Evolutionary conservation across 148 eudicot genomes (phyloP), one percentile per base, ranked within the genome.

Genomic region (Talinum fruticosum): DNA sequence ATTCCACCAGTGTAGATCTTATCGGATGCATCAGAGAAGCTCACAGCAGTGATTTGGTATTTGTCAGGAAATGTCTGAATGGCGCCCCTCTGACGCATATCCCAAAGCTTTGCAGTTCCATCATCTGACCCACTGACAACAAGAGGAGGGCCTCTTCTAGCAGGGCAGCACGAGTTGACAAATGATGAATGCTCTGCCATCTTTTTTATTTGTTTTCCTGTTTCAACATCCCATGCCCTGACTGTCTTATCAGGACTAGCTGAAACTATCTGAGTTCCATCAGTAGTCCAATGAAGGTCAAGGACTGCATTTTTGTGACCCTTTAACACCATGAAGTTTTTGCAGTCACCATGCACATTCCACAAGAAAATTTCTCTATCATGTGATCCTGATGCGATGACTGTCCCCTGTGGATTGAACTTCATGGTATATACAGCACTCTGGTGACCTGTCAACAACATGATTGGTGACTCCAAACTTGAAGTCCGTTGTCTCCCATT

Each of bases 81-180:
- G 30, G 99, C 93, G 26, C 99, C 99, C 82, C 99, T 83, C 53
- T 93, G 99, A 33, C 99, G 90, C 94, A 96, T 90, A 65, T 93
- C 97, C 99, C 99, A 96, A 37, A 96, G 99, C 72, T 93, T 93
- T 26, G 99, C 97, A 23, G 99, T 93, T 28, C 99, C 99, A 66
- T 96, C 99, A 68, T 96, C 97, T 6, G 99, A 96, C 53, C 99
- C 99, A 29, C 99, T 96, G 49, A 96, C 97, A 34, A 93, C 81
- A 66, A 96, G 97, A 64, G 99, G 97, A 0, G 99, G 97, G 66
- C 99, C 99, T 78, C 99, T 81, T 18, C 99, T 84, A 78, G 97
- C 91, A 51, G 97, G 94, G 71, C 91, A 90, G 82, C 97, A 93
- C 10, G 97, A 91, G 69, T 96, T 96, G 49, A 96, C 99, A 81